Evolutionary conservation across 257 asterid genomes (phyloP).

Genomic region (Plantago ovata): DNA sequence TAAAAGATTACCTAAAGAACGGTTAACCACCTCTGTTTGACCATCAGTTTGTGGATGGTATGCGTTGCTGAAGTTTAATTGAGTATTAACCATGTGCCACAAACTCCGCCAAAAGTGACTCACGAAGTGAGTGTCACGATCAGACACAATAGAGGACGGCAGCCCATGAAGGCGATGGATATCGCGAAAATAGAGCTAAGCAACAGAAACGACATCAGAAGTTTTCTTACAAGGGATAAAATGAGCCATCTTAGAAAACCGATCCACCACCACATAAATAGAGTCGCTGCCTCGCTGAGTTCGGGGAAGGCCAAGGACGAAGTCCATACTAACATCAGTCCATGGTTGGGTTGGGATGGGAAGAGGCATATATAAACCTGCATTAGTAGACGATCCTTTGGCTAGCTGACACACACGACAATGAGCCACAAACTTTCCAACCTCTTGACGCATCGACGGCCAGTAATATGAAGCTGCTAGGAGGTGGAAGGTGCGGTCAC

Average conservation of each 20-base stretch:
- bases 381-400: background rate
- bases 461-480: background rate
- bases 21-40: constrained; percentile 13
- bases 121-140: background rate
- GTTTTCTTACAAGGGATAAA: background rate
- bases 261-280: background rate
- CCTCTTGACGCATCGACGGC: background rate
- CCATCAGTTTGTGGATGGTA: constrained; percentile 19
- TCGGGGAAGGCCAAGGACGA: background rate
- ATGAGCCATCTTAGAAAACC: background rate
- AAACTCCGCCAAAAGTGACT: constrained; percentile 13
- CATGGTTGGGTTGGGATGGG: background rate
- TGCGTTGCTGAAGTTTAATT: constrained; percentile 2
- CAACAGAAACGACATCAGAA: too few species aligned
- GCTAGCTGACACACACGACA: background rate
- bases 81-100: background rate
- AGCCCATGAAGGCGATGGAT: constrained; percentile 6
- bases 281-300: background rate
- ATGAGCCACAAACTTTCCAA: background rate
- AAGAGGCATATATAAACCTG: background rate
- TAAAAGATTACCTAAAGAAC: constrained; percentile 1
- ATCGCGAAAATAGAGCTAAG: background rate
- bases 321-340: background rate
- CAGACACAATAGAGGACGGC: constrained; percentile 1
- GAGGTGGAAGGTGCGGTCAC: background rate